Evolutionary conservation across 1,284 basidiomycete species (phyloP).

Genomic region (Cryptococcus hybrid): DNA sequence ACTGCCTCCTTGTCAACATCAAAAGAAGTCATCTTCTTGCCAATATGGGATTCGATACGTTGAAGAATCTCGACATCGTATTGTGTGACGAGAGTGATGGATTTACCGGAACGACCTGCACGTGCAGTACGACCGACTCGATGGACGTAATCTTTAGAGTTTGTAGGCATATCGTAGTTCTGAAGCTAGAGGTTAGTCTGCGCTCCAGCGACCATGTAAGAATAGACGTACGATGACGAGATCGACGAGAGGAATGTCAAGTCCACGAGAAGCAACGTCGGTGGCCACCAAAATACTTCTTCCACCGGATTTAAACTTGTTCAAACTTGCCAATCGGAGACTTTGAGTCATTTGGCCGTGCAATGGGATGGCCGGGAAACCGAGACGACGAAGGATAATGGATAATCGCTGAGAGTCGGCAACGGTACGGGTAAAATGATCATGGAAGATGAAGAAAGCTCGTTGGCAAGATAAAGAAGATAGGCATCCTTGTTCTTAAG

Average conservation of each 20-base stretch:
- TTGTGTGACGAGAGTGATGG: slow-evolving; percentile 94
- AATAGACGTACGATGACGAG: slow-evolving; percentile 65
- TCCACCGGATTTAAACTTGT: slow-evolving; percentile 96
- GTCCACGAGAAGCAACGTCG: slow-evolving; percentile 93
- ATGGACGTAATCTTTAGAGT: slow-evolving; percentile 99
- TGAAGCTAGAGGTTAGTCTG: slow-evolving; percentile 7
- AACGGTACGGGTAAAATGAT: slow-evolving; percentile 95
- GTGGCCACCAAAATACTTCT: slow-evolving; percentile 85
- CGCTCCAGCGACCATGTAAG: not conserved
- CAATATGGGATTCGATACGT: slow-evolving; percentile 88
- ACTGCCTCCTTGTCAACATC: slow-evolving; percentile 89
- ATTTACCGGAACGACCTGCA: slow-evolving; percentile 92
- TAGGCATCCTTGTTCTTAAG: slow-evolving; percentile 90
- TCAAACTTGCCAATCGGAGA: slow-evolving; percentile 87
- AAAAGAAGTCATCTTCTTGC: slow-evolving; percentile 90
- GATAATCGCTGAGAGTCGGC: slow-evolving; percentile 88
- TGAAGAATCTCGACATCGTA: slow-evolving; percentile 98
- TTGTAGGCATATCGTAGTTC: slow-evolving; percentile 97
- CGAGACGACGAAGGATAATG: slow-evolving; percentile 84
- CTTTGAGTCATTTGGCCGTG: slow-evolving; percentile 96
- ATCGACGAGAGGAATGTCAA: slow-evolving; percentile 96
- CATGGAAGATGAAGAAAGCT: slow-evolving; percentile 86
- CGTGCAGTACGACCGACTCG: slow-evolving; percentile 96
- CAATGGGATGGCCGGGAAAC: slow-evolving; percentile 92
- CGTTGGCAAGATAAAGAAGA: slow-evolving; percentile 85